Base-by-base conservation (phyloP, 306 rosid genomes). In the Parietaria judaica region DNA sequence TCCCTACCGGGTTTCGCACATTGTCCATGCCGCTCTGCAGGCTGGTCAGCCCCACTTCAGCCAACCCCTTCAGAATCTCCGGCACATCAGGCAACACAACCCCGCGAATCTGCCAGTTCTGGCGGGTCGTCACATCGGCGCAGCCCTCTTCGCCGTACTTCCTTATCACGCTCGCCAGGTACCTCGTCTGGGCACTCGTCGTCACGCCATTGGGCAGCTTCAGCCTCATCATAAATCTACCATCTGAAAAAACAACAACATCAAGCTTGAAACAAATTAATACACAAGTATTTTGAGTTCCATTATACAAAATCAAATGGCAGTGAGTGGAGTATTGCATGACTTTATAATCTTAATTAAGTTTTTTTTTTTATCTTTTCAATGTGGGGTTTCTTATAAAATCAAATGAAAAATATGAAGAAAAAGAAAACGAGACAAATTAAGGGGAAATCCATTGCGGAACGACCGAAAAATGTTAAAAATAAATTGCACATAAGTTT, bases 11-110 rank as follows among this genome's bases (percentile, higher is more conserved):
- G 84, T 92, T 92, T 74, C 98, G 77, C 11, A 92, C 98, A 62
- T 92, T 92, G 81, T 92, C 98, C 98, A 92, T 92, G 46, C 98
- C 98, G 80, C 98, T 92, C 78, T 88, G 98, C 14, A 92, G 70
- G 63, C 98, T 92, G 1, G 96, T 92, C 60, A 92, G 76, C 1
- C 98, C 98, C 62, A 92, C 95, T 59, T 79, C 83, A 7, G 67
- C 88, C 6, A 88, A 89, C 3, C 96, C 98, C 70, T 86, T 82
- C 0, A 92, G 78, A 38, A 92, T 86, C 68, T 92, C 95, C 0
- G 96, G 96, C 14, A 92, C 98, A 71, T 92, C 98, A 3, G 90
- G 69, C 17, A 92, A 66, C 7, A 88, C 83, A 9, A 92, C 91
- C 1, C 98, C 98, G 3, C 98, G 79, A 13, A 92, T 88, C 72